Base-by-base conservation (phyloP, 176 grass and related monocot genomes). In the Bonia amplexicaulis region DNA sequence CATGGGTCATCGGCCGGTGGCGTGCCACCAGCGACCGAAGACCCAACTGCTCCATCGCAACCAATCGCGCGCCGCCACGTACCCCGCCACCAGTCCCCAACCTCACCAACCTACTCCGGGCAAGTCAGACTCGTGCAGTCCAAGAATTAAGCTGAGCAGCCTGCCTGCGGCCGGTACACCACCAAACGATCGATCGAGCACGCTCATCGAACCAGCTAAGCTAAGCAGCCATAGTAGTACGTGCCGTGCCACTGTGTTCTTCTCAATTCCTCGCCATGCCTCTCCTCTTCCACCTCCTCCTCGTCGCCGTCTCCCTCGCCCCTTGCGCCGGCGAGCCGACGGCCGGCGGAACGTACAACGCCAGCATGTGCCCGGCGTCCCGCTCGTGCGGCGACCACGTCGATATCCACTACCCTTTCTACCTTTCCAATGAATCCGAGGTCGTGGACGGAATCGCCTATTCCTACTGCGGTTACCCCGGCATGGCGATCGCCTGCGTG, bases 391-490 rank as follows among this genome's bases (percentile, higher is more conserved):
- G 79, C 40, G 53, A 3, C 0, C 0, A 2, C 20, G 58, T 84
- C 1, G 19, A 70, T 35, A 39, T 88, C 70, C 25, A 54, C 45
- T 88, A 86, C 48, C 88, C 90, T 0, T 89, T 92, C 71, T 85
- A 73, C 75, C 90, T 79, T 16, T 52, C 40, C 72, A 33, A 33
- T 61, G 25, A 72, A 14, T 55, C 75, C 60, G 12, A 1, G 37
- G 7, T 45, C 20, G 25, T 75, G 47, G 44, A 76, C 7, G 81
- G 45, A 10, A 26, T 10, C 49, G 7, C 39, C 17, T 0, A 2
- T 10, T 20, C 25, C 62, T 80, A 74, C 85, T 90, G 90, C 74
- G 83, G 93, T n/a, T 88, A 92, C 74, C 90, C 90, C 0, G 48
- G 79, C 47, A 83, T 90, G 79, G 80, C 47, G 7, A 26, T 92